Conservation (phyloP, 768 basidiomycete species). For the Trametes punicea region DNA sequence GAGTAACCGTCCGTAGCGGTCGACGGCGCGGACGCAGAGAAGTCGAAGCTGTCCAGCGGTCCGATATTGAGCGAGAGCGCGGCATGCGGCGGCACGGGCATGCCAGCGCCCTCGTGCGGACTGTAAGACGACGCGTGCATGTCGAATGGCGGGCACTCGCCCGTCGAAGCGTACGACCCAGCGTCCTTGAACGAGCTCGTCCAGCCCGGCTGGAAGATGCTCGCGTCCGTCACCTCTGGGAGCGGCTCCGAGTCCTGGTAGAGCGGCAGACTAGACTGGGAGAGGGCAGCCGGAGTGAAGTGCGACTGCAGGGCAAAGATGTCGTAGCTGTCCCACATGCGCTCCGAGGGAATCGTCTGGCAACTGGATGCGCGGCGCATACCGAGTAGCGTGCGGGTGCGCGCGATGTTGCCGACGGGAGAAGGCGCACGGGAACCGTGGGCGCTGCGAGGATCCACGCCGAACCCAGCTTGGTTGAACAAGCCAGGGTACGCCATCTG, state of each 20-base stretch:
- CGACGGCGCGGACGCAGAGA: slow-evolving; percentile 8
- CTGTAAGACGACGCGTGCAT: slow-evolving; percentile 1
- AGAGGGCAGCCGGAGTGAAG: background rate
- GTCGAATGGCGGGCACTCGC: background rate
- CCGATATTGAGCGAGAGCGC: slow-evolving; percentile 17
- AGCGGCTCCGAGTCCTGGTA: slow-evolving; percentile 46
- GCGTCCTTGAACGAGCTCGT: slow-evolving; percentile 18
- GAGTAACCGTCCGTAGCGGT: slow-evolving; percentile 12
- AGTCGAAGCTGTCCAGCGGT: slow-evolving; percentile 18
- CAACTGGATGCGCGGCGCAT: slow-evolving; percentile 51
- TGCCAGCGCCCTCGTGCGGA: background rate
- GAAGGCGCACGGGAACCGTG: slow-evolving; percentile 41
- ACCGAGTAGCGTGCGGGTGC: slow-evolving; percentile 39
- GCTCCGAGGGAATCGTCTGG: slow-evolving; percentile 35
- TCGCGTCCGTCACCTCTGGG: slow-evolving; percentile 35
- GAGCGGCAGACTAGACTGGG: slow-evolving; percentile 25
- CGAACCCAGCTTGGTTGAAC: slow-evolving; percentile 1
- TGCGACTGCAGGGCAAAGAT: slow-evolving; percentile 10
- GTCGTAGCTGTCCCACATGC: slow-evolving; percentile 31
- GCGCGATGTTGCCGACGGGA: slow-evolving; percentile 44
- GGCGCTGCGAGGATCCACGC: background rate
- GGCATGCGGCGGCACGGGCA: background rate
- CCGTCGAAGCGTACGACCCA: background rate
- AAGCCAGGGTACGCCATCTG: slow-evolving; percentile 7
- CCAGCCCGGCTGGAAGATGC: slow-evolving; percentile 23